These are phyloP conservation scores for Trypanosoma theileri DNA, from an alignment of 208 protist species.

Conservation along the genomic window DNA sequence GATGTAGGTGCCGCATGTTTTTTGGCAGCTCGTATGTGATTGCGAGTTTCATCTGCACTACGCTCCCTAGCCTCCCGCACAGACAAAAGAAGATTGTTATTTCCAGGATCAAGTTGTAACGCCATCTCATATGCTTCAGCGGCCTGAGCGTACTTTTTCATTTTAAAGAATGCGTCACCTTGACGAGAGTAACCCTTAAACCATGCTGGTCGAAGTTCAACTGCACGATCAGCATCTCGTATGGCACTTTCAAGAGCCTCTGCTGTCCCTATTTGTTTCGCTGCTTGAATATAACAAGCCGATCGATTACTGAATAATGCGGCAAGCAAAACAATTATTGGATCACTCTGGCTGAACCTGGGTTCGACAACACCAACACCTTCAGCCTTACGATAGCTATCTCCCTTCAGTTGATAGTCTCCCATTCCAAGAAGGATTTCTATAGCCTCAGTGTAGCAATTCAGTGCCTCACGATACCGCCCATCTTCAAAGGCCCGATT, in stretches of 20 bases:
- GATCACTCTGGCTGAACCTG: neutral
- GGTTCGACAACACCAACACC: neutral
- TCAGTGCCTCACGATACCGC: constrained; percentile 72
- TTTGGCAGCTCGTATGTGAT: constrained; percentile 12
- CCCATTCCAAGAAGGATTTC: constrained; percentile 40
- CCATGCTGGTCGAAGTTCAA: constrained; percentile 89
- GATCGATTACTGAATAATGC: constrained; percentile 94
- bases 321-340: constrained; percentile 48
- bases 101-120: constrained; percentile 78
- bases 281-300: constrained; percentile 82
- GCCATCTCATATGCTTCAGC: constrained; percentile 88
- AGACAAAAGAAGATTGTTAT: constrained; percentile 58
- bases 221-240: constrained; percentile 84
- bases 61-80: constrained; percentile 51
- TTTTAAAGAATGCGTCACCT: constrained; percentile 84
- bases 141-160: constrained; percentile 85
- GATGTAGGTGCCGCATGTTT: neutral
- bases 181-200: constrained; percentile 93
- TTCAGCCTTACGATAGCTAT: constrained; percentile 1
- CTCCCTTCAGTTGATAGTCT: constrained; percentile 14
- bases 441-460: constrained; percentile 86
- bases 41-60: constrained; percentile 3
- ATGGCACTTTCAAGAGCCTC: constrained; percentile 75
- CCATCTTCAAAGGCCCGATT: constrained; percentile 89
- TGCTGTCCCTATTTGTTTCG: constrained; percentile 50